Conservation (phyloP, 164 flowering plant species). For the Annona squamosa region DNA sequence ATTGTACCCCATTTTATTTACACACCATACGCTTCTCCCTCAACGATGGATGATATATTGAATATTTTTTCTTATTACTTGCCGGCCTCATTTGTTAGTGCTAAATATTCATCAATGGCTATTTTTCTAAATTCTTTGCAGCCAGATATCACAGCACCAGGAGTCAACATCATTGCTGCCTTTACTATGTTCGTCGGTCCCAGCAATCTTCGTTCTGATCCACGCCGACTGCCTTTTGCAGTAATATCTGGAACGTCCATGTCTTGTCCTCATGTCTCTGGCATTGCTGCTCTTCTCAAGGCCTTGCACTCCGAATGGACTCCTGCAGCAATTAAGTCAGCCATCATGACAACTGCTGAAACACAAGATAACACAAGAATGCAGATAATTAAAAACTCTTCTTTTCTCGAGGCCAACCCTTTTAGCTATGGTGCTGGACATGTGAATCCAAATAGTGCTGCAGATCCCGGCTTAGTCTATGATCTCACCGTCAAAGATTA, state of each 20-base stretch:
- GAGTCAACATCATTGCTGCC: conserved; percentile 1
- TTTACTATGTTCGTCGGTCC: background rate
- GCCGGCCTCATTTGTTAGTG: too few relatives aligned
- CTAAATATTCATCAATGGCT: too few relatives aligned
- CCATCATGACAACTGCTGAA: conserved; percentile 6
- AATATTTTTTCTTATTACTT: too few relatives aligned
- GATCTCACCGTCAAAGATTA: background rate
- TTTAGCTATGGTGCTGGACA: conserved; percentile 7
- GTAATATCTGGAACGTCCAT: conserved; percentile 16
- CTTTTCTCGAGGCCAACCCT: background rate
- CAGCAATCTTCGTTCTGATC: background rate
- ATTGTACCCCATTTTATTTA: too few relatives aligned
- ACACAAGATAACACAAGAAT: background rate
- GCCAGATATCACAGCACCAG: background rate
- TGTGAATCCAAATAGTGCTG: background rate
- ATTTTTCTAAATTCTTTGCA: background rate
- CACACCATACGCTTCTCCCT: too few relatives aligned
- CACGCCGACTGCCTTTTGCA: conserved; percentile 2
- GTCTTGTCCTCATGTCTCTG: conserved; percentile 17
- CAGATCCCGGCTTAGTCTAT: conserved; percentile 12
- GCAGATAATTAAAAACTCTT: background rate
- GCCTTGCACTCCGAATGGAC: conserved; percentile 5
- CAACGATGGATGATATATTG: too few relatives aligned
- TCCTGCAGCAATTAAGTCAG: conserved; percentile 2
- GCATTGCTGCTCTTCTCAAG: conserved; percentile 9